Evolutionary conservation across 805 yeast species (phyloP).

Genomic region (Candida railenensis): DNA sequence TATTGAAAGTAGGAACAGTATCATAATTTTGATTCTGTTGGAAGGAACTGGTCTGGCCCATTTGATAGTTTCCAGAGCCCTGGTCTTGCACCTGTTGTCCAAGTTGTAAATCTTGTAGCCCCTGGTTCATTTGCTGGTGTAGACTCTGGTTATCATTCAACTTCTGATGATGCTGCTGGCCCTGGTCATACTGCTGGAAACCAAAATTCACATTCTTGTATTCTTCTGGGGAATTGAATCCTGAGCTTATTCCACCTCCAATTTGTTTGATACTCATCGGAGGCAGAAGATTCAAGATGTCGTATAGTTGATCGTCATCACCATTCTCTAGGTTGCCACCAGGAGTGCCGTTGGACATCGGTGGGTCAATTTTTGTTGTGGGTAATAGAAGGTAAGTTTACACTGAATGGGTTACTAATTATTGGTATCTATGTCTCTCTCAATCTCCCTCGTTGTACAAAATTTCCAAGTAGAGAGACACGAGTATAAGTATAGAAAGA

Average conservation of each 20-base stretch:
- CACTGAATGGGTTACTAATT: no score
- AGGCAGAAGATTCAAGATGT: conserved; percentile 32
- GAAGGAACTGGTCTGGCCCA: background rate
- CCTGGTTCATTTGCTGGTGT: background rate
- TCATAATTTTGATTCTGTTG: background rate
- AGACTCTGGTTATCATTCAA: background rate
- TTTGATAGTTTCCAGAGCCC: background rate
- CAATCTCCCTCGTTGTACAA: no score
- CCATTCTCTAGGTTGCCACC: background rate
- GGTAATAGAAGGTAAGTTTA: background rate
- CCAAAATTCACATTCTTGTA: conserved; percentile 3
- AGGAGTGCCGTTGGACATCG: background rate
- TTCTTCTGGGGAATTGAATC: background rate
- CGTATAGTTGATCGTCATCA: conserved; percentile 29
- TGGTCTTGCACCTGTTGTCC: background rate
- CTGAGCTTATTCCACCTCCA: background rate
- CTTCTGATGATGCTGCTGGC: background rate
- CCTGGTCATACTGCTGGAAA: conserved; percentile 2
- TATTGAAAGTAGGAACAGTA: conserved; percentile 1
- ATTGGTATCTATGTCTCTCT: background rate
- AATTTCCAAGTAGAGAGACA: no score
- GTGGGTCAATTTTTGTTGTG: no score
- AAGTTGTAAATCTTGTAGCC: background rate
- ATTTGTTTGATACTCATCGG: conserved; percentile 9
- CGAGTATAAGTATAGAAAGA: no score